Evolutionary conservation across 495 filamentous ascomycete species (phyloP).

Genomic region (Talaromyces trachyspermus): DNA sequence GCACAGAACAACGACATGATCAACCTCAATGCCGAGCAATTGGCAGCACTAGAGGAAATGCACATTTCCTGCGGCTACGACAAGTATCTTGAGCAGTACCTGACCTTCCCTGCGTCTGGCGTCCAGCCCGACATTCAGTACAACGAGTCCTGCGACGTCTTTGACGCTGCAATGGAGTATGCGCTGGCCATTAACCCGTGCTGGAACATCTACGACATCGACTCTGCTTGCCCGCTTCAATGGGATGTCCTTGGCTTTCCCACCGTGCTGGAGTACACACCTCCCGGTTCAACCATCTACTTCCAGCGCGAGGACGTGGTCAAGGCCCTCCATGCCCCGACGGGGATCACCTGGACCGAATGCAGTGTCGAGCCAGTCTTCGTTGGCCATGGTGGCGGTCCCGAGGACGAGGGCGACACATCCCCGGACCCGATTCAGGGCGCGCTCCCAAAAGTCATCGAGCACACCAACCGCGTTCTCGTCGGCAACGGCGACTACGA

Average conservation of each 20-base stretch:
- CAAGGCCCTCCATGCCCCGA: conserved; percentile 49
- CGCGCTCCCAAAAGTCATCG: conserved; percentile 56
- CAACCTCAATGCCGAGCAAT: conserved; percentile 48
- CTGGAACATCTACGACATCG: conserved; percentile 54
- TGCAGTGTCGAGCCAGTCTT: conserved; percentile 39
- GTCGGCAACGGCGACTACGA: conserved; percentile 54
- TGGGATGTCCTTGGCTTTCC: conserved; percentile 46
- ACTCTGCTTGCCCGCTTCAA: conserved; percentile 32
- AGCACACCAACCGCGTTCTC: conserved; percentile 51
- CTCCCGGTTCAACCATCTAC: conserved; percentile 41
- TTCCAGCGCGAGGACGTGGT: conserved; percentile 54
- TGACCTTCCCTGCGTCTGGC: conserved; percentile 46
- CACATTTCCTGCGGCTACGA: conserved; percentile 51
- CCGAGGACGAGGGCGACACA: conserved; percentile 29
- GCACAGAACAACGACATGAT: conserved; percentile 47
- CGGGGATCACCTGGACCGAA: conserved; percentile 31
- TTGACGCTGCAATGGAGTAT: conserved; percentile 38
- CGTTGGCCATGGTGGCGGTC: conserved; percentile 29
- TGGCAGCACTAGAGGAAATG: conserved; percentile 37
- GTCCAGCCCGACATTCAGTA: conserved; percentile 27
- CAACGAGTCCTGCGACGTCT: conserved; percentile 44
- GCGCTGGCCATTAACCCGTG: conserved; percentile 48
- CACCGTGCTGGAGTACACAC: conserved; percentile 28
- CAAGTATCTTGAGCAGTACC: conserved; percentile 47
- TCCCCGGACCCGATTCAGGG: conserved; percentile 36